Conservation (phyloP, 352 stramenopile species). For the Globisporangium radiosum region DNA sequence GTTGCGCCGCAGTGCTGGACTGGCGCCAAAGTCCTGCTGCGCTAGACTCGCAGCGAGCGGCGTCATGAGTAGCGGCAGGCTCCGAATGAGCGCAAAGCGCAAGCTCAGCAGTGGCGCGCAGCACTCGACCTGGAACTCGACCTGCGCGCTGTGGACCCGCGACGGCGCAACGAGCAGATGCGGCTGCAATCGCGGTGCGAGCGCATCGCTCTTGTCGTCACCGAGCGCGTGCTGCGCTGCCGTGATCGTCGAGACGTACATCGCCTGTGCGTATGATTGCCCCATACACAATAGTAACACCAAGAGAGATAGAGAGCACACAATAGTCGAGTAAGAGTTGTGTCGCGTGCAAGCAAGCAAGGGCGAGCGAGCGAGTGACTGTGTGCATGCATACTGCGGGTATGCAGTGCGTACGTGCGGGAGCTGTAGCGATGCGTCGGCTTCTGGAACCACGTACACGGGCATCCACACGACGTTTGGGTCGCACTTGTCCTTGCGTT, state of each 20-base stretch:
- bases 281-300: background rate
- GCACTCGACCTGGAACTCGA: constrained; percentile 47
- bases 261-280: constrained; percentile 9
- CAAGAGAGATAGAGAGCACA: background rate
- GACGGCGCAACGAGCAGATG: constrained; percentile 32
- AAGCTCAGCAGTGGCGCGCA: constrained; percentile 28
- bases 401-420: constrained; percentile 2
- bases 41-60: constrained; percentile 55
- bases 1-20: constrained; percentile 22
- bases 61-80: constrained; percentile 71
- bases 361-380: background rate
- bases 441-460: constrained; percentile 16
- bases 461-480: constrained; percentile 25
- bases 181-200: constrained; percentile 26
- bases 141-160: constrained; percentile 24
- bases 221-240: constrained; percentile 22
- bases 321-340: background rate
- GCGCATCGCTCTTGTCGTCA: constrained; percentile 29
- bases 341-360: background rate
- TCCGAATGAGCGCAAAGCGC: constrained; percentile 54
- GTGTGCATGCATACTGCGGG: background rate
- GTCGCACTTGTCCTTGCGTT: constrained; percentile 13
- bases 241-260: constrained; percentile 25
- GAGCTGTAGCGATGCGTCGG: constrained; percentile 6
- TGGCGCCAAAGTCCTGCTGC: constrained; percentile 41